Conservation (phyloP, 2,329 filamentous ascomycete genomes). For the Colletotrichum noveboracense region DNA sequence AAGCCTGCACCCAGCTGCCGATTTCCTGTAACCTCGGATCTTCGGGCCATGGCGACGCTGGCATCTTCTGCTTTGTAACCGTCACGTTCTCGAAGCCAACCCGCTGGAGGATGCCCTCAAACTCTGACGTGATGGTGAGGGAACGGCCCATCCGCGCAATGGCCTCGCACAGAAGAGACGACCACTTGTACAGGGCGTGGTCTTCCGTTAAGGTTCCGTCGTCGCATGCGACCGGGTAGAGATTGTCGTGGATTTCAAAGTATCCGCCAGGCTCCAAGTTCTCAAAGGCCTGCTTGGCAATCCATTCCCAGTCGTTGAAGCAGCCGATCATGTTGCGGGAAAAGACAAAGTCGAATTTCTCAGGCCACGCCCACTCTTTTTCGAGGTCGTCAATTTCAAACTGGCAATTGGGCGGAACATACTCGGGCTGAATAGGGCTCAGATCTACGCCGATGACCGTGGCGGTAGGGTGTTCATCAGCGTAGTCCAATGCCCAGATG, state of each 20-base stretch:
- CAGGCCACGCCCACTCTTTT: constrained; percentile 26
- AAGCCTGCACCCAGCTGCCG: constrained; percentile 21
- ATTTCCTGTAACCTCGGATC: constrained; percentile 32
- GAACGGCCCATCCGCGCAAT: neutral
- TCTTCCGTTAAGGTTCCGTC: constrained; percentile 34
- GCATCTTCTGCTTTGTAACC: constrained; percentile 29
- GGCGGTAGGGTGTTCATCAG: neutral
- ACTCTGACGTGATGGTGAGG: constrained; percentile 24
- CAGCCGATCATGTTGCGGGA: constrained; percentile 34
- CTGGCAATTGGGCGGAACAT: constrained; percentile 32
- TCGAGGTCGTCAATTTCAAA: constrained; percentile 38
- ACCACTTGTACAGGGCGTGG: constrained; percentile 21
- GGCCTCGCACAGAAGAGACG: neutral
- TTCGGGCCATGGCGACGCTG: constrained; percentile 35
- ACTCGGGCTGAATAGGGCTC: constrained; percentile 37
- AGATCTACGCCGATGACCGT: constrained; percentile 35
- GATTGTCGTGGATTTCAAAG: constrained; percentile 20
- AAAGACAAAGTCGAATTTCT: constrained; percentile 38
- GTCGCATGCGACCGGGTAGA: constrained; percentile 31
- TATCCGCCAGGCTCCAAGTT: constrained; percentile 9
- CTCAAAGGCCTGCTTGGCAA: constrained; percentile 22
- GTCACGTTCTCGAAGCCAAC: constrained; percentile 34
- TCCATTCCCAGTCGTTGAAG: constrained; percentile 27
- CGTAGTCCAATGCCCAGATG: constrained; percentile 20
- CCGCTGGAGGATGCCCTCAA: constrained; percentile 10